Percentiles rank a stretch among this genome's conserved stretches.
phyloP scores from a whole-genome alignment of 495 filamentous ascomycete genomes.

The Platismatia glauca region DNA sequence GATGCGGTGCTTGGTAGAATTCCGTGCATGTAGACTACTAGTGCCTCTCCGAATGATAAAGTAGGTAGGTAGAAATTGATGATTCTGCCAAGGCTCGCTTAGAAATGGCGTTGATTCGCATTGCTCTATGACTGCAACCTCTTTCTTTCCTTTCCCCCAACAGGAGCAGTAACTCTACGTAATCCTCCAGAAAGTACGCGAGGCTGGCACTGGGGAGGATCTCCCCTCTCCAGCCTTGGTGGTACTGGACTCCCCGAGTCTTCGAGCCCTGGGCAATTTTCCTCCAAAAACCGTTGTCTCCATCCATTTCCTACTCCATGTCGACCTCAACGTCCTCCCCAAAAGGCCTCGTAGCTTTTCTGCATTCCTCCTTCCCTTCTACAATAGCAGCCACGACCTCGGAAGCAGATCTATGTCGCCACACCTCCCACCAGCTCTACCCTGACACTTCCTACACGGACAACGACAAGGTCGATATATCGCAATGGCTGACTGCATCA shows the following conservation, averaged over 20 bases:
- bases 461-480: constrained; percentile 73
- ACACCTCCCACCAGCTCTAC: constrained; percentile 52
- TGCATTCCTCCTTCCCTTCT: constrained; percentile 46
- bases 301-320: constrained; percentile 28
- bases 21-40: not conserved
- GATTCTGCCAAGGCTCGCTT: constrained; percentile 5
- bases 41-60: too few species aligned
- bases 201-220: constrained; percentile 2
- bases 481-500: constrained; percentile 74
- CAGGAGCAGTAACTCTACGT: not conserved
- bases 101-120: not conserved
- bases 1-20: not conserved
- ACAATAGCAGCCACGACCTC: constrained; percentile 40
- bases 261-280: not conserved
- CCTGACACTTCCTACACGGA: constrained; percentile 58
- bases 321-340: constrained; percentile 43
- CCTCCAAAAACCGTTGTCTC: not conserved
- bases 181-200: not conserved
- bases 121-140: not conserved
- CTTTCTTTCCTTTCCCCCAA: not conserved
- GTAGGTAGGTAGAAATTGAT: too few species aligned
- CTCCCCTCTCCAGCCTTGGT: not conserved
- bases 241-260: not conserved
- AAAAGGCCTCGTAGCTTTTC: constrained; percentile 43
- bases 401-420: constrained; percentile 39